These are phyloP conservation scores for Leccinum ochraceum DNA, from an alignment of 768 basidiomycete species.

Conservation along the genomic window DNA sequence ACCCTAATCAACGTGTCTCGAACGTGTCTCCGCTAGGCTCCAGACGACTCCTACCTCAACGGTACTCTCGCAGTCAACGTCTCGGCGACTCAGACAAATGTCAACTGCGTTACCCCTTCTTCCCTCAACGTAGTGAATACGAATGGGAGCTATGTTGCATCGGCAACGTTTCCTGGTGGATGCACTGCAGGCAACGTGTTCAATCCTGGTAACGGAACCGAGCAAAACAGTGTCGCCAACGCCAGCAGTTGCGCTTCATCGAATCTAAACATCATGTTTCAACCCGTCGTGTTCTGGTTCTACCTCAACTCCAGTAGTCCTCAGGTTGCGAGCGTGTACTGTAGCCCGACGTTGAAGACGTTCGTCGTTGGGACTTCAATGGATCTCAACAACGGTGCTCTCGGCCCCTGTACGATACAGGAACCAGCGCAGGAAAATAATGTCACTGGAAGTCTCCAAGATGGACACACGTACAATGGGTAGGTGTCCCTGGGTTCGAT, in stretches of 20 bases:
- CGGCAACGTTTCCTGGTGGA: slow-evolving; percentile 48
- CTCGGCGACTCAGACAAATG: slow-evolving; percentile 44
- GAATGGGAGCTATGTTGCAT: slow-evolving; percentile 37
- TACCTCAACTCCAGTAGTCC: slow-evolving; percentile 41
- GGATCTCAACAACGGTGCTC: slow-evolving; percentile 43
- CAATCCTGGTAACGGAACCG: slow-evolving; percentile 36
- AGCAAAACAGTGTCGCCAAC: slow-evolving; percentile 53
- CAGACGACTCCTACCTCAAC: slow-evolving; percentile 45
- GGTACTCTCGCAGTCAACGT: slow-evolving; percentile 54
- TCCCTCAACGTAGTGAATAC: slow-evolving; percentile 26
- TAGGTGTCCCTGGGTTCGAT: slow-evolving; percentile 25
- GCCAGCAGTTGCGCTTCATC: slow-evolving; percentile 33
- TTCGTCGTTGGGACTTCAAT: slow-evolving; percentile 45
- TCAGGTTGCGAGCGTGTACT: slow-evolving; percentile 56
- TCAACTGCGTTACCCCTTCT: slow-evolving; percentile 48
- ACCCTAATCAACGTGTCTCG: not conserved
- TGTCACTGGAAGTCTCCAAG: slow-evolving; percentile 46
- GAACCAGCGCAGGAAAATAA: slow-evolving; percentile 42
- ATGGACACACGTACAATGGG: slow-evolving; percentile 62
- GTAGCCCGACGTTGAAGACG: slow-evolving; percentile 49
- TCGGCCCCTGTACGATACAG: slow-evolving; percentile 39
- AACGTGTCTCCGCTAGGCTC: slow-evolving; percentile 38
- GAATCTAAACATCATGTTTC: slow-evolving; percentile 38
- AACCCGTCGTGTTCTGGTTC: slow-evolving; percentile 72
- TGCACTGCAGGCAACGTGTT: slow-evolving; percentile 44